Percentiles rank a stretch among this genome's conserved stretches.
Conservation (phyloP, 805 yeast species). For the Nakazawaea populi region DNA sequence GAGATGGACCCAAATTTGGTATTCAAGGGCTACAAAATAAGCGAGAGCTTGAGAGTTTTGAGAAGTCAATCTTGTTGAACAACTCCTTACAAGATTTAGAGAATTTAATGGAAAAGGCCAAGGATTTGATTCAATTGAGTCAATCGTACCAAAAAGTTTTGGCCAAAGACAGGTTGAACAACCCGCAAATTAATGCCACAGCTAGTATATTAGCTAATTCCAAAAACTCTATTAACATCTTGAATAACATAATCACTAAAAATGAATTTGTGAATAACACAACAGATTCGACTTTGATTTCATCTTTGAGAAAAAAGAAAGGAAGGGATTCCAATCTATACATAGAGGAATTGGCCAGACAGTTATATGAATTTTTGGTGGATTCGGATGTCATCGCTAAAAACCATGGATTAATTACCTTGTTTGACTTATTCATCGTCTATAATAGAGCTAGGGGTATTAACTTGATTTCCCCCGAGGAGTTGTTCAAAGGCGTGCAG, state of each 20-base stretch:
- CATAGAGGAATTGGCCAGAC: slow-evolving; percentile 68
- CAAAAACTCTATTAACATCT: slow-evolving; percentile 20
- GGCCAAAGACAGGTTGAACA: slow-evolving; percentile 10
- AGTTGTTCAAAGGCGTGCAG: slow-evolving; percentile 56
- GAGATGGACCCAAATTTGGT: slow-evolving; percentile 38
- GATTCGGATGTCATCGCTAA: slow-evolving; percentile 35
- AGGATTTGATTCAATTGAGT: slow-evolving; percentile 59
- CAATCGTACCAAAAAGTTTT: slow-evolving; percentile 30
- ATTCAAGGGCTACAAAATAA: slow-evolving; percentile 62
- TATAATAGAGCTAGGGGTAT: slow-evolving; percentile 63
- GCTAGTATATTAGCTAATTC: slow-evolving; percentile 22
- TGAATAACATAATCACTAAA: slow-evolving; percentile 22
- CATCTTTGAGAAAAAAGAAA: slow-evolving; percentile 10
- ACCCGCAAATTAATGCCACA: slow-evolving; percentile 18
- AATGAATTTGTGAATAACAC: slow-evolving; percentile 21
- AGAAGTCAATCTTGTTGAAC: slow-evolving; percentile 55
- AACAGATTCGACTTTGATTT: slow-evolving; percentile 16
- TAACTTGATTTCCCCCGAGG: slow-evolving; percentile 64
- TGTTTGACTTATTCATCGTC: slow-evolving; percentile 56
- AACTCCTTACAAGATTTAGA: slow-evolving; percentile 73
- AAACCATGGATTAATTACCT: slow-evolving; percentile 53
- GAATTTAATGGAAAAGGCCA: slow-evolving; percentile 71
- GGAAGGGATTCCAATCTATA: slow-evolving; percentile 19
- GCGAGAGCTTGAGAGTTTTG: slow-evolving; percentile 47
- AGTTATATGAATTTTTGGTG: slow-evolving; percentile 65